These are phyloP conservation scores for Halteria grandinella DNA, from an alignment of 73 alveolate genomes.

Conservation along the genomic window DNA sequence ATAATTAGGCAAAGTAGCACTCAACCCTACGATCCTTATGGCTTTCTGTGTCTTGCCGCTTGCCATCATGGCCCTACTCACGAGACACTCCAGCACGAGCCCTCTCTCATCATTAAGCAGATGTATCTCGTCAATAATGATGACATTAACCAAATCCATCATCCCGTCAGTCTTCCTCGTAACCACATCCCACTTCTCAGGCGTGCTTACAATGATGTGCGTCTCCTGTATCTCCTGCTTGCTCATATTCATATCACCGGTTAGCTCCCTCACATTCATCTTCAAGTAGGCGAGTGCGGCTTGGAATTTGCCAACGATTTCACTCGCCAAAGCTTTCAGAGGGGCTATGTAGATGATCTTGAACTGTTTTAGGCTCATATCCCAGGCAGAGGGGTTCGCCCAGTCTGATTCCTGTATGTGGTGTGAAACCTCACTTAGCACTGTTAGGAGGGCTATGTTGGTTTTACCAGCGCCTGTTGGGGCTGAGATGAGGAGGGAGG, in stretches of 20 bases:
- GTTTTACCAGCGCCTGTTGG: conserved; percentile 99
- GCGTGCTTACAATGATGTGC: conserved; percentile 99
- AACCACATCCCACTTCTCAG: conserved; percentile 99
- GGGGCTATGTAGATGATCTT: conserved; percentile 98
- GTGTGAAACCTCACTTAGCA: conserved; percentile 86
- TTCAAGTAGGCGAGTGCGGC: conserved; percentile 90
- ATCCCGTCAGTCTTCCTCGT: conserved; percentile 93
- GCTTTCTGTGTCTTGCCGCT: conserved; percentile 85
- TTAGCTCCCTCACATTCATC: conserved; percentile 95
- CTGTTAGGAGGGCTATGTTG: conserved; percentile 93
- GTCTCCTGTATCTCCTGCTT: conserved; percentile 94
- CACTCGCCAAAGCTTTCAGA: conserved; percentile 98
- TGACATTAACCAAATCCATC: conserved; percentile 82
- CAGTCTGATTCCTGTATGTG: conserved; percentile 71
- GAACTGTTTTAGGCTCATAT: conserved; percentile 79
- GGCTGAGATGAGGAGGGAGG: conserved; percentile 93
- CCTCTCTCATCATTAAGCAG: conserved; percentile 99
- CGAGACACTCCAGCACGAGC: conserved; percentile 99
- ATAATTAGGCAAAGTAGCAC: conserved; percentile 99
- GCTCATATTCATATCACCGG: conserved; percentile 99
- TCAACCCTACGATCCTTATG: conserved; percentile 95
- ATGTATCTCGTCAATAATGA: conserved; percentile 99
- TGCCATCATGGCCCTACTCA: conserved; percentile 95
- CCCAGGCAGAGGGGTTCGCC: conserved; percentile 60
- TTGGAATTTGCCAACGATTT: conserved; percentile 90